phyloP scores from a whole-genome alignment of 164 flowering plant genomes.

The Nymphaea thermarum region DNA sequence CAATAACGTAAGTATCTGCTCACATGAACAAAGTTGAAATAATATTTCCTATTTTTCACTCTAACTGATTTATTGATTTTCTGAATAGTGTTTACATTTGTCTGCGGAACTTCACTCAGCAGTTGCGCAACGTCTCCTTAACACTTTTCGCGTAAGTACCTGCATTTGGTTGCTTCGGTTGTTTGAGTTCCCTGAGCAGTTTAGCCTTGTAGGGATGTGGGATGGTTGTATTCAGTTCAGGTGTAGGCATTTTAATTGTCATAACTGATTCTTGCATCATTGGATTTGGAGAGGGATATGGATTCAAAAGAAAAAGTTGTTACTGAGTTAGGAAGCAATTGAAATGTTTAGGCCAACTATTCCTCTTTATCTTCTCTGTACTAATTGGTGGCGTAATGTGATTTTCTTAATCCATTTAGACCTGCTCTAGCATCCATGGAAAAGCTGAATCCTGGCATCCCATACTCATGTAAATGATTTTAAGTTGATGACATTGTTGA shows the following conservation, averaged over 20 bases:
- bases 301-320: background rate
- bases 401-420: too few relatives aligned
- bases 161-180: background rate
- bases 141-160: slow-evolving; percentile 89
- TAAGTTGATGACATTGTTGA: too few relatives aligned
- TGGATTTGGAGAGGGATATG: background rate
- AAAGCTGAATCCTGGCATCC: too few relatives aligned
- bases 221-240: background rate
- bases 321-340: background rate
- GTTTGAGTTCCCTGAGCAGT: background rate
- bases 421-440: too few relatives aligned
- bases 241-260: background rate
- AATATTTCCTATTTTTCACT: background rate
- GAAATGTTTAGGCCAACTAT: too few relatives aligned
- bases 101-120: slow-evolving; percentile 85
- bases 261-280: background rate
- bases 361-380: too few relatives aligned
- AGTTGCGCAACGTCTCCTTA: slow-evolving; percentile 69
- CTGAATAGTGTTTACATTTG: slow-evolving; percentile 79
- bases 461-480: too few relatives aligned
- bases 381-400: too few relatives aligned
- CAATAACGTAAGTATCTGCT: slow-evolving; percentile 69
- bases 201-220: background rate
- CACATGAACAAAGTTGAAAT: background rate
- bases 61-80: slow-evolving; percentile 3